Conservation (phyloP, 257 asterid species). For the Solanum sejunctum region DNA sequence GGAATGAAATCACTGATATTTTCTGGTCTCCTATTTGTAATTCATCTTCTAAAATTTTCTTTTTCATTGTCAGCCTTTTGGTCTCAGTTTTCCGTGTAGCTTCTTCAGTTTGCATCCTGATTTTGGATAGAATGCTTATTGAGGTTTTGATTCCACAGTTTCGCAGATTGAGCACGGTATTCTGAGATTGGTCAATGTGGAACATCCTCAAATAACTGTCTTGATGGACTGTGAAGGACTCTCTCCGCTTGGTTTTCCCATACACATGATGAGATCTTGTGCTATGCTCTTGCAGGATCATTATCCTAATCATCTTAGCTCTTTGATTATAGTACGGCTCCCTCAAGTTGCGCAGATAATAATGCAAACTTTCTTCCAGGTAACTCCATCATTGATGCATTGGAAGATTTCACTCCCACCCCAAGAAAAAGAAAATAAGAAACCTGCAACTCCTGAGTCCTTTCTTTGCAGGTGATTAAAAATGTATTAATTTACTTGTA, state of each 20-base stretch:
- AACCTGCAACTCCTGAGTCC: neutral
- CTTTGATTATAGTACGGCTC: conserved; percentile 25
- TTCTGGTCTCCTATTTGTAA: neutral
- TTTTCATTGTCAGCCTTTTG: neutral
- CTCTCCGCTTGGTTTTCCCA: conserved; percentile 34
- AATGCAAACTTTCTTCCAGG: conserved; percentile 28
- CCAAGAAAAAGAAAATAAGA: neutral
- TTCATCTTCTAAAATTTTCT: neutral
- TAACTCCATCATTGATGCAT: neutral
- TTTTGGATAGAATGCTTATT: neutral
- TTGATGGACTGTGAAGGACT: conserved; percentile 39
- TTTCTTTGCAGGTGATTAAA: neutral
- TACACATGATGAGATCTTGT: conserved; percentile 36
- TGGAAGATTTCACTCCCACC: neutral
- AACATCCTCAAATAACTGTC: conserved; percentile 26
- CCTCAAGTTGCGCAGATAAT: conserved; percentile 29
- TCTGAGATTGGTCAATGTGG: conserved; percentile 13
- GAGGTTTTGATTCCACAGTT: conserved; percentile 14
- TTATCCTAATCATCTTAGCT: conserved; percentile 31
- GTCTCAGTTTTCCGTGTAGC: neutral
- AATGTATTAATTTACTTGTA: neutral
- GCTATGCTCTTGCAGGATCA: conserved; percentile 37
- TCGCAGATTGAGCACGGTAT: conserved; percentile 35
- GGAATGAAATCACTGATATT: neutral
- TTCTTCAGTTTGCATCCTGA: neutral